Evolutionary conservation across 148 eudicot species (phyloP).

Genomic region (Drosera capensis): DNA sequence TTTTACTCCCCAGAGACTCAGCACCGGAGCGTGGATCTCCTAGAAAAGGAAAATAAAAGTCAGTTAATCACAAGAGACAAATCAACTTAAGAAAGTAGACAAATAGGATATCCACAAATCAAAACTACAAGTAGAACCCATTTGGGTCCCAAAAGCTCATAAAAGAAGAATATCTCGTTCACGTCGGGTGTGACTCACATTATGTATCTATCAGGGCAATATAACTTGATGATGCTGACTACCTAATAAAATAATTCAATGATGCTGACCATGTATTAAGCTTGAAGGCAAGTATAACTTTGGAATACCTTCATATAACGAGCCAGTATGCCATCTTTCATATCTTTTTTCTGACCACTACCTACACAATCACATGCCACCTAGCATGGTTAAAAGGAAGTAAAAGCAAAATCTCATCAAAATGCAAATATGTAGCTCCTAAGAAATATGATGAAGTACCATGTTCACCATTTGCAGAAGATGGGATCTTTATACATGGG

Average conservation of each 20-base stretch:
- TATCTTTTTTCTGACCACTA: constrained; percentile 34
- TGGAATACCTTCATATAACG: constrained; percentile 85
- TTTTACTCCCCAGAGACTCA: constrained; percentile 78
- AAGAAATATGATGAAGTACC: constrained; percentile 21
- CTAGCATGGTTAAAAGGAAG: not conserved
- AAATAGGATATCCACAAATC: too few species aligned
- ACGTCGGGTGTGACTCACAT: too few species aligned
- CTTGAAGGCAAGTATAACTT: not conserved
- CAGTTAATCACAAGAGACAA: constrained; percentile 1
- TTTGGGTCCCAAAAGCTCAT: too few species aligned
- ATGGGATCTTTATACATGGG: constrained; percentile 60
- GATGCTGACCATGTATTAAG: not conserved
- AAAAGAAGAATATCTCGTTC: too few species aligned
- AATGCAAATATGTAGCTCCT: not conserved
- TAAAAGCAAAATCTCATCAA: not conserved
- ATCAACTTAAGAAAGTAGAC: not conserved
- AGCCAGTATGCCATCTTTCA: constrained; percentile 61
- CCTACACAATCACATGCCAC: constrained; percentile 21
- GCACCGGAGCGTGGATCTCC: constrained; percentile 88
- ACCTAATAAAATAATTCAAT: too few species aligned
- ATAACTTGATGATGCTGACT: too few species aligned
- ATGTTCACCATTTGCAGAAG: constrained; percentile 35
- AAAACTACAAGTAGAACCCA: too few species aligned
- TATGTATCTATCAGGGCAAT: too few species aligned
- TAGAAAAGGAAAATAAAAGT: constrained; percentile 13